These are phyloP conservation scores for Wickerhamomyces canadensis DNA, from an alignment of 805 yeast species.

Conservation along the genomic window DNA sequence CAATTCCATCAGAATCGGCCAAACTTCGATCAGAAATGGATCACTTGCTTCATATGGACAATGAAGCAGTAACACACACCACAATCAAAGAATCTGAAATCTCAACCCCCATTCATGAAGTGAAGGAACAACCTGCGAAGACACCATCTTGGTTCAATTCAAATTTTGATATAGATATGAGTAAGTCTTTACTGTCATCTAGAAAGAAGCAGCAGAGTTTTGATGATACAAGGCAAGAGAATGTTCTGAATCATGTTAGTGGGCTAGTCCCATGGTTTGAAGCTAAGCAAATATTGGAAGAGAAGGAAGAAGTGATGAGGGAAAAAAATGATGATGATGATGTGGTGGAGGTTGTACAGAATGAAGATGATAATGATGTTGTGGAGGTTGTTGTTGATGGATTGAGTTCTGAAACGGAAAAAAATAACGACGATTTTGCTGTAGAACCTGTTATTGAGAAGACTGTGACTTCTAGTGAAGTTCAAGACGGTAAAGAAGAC, in stretches of 20 bases:
- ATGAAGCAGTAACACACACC: not conserved
- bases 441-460: too few relatives aligned
- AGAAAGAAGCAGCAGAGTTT: too few relatives aligned
- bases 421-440: too few relatives aligned
- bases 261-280: constrained; percentile 50
- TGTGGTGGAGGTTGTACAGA: constrained; percentile 8
- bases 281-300: constrained; percentile 30
- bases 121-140: not conserved
- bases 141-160: constrained; percentile 26
- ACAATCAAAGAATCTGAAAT: not conserved
- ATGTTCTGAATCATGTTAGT: constrained; percentile 39
- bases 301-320: constrained; percentile 4
- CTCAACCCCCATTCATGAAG: not conserved
- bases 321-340: constrained; percentile 13
- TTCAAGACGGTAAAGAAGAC: too few relatives aligned
- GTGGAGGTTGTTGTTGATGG: not conserved
- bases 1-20: too few relatives aligned
- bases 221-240: constrained; percentile 16
- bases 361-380: not conserved
- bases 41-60: constrained; percentile 9
- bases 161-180: not conserved
- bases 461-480: too few relatives aligned
- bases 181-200: too few relatives aligned
- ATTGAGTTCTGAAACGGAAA: not conserved
- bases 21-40: constrained; percentile 17